Conservation (phyloP, 768 basidiomycete genomes). For the Hericium coralloides region DNA sequence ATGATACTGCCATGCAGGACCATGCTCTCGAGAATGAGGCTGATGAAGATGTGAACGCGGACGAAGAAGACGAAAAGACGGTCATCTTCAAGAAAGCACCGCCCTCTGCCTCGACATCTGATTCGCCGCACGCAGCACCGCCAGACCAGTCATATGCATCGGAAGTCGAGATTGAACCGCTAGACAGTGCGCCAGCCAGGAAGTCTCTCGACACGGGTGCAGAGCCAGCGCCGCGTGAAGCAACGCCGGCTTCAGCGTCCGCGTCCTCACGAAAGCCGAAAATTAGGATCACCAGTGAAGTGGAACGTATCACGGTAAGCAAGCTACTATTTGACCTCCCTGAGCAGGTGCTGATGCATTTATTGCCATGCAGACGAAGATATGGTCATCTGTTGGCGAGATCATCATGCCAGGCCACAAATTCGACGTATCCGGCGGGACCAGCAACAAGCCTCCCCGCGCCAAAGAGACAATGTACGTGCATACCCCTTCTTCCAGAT, state of each 20-base stretch:
- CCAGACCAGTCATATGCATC: background rate
- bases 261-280: slow-evolving; percentile 21
- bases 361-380: slow-evolving; percentile 39
- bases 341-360: too few relatives aligned
- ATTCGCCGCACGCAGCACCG: slow-evolving; percentile 14
- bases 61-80: slow-evolving; percentile 22
- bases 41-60: slow-evolving; percentile 9
- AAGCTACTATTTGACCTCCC: background rate
- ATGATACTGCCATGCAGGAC: background rate
- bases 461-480: slow-evolving; percentile 55
- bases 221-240: slow-evolving; percentile 8
- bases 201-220: background rate
- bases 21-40: slow-evolving; percentile 3
- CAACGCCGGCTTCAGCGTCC: slow-evolving; percentile 10
- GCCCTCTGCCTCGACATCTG: slow-evolving; percentile 18
- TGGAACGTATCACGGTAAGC: slow-evolving; percentile 58
- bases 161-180: background rate
- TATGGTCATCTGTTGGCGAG: slow-evolving; percentile 61
- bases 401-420: slow-evolving; percentile 48
- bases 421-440: slow-evolving; percentile 25
- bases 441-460: slow-evolving; percentile 33
- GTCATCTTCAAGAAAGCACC: slow-evolving; percentile 20
- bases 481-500: background rate
- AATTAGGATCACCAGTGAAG: slow-evolving; percentile 48
- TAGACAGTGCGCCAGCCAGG: background rate